Base-by-base conservation (phyloP, 805 yeast species). In the Candida berthetii region DNA sequence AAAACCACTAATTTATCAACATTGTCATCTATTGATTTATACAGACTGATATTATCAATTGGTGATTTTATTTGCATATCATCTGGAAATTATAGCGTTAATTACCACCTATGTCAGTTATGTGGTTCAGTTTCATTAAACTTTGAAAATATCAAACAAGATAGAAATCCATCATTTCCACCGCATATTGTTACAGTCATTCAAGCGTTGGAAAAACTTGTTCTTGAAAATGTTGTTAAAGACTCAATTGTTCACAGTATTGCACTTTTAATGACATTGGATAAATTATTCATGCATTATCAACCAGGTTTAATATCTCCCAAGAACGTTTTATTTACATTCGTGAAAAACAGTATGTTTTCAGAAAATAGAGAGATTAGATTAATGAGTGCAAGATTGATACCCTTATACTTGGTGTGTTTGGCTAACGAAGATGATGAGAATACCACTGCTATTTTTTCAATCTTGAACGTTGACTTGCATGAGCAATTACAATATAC, bases 291-390 rank as follows among this genome's bases (percentile, higher is more conserved):
- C 43, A 54, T 69, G 3, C 77, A 80, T 35, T 82, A 57, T 50
- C 67, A 72, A 39, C 76, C 82, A 0, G 17, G 24, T 34, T 79
- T 80, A 33, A 52, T 67, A 32, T 51, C 40, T 15, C 48, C 40
- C 48, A 60, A 42, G 11, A 48, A 52, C 28, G 43, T 44, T 1
- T 28, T 67, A 6, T 76, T 76, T 59, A 53, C 52, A 6, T 71
- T 75, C 41, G 44, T 81, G 2, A 53, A 66, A 33, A 44, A 48
- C 3, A 64, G 71, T 16, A 62, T 78, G 32, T 43, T 54, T 1
- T 64, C 65, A n/a, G 58, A 56, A 7, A 70, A 72, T 42, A 60
- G 91, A 48, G 82, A 79, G 43, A 66, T 80, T 0, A 57, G 91
- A 38, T 44, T 82, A 2, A 50, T 78, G 4, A 66, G 79, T 3